Evolutionary conservation across 2,329 filamentous ascomycete species (phyloP).

Genomic region (Cercospora nicotianae): DNA sequence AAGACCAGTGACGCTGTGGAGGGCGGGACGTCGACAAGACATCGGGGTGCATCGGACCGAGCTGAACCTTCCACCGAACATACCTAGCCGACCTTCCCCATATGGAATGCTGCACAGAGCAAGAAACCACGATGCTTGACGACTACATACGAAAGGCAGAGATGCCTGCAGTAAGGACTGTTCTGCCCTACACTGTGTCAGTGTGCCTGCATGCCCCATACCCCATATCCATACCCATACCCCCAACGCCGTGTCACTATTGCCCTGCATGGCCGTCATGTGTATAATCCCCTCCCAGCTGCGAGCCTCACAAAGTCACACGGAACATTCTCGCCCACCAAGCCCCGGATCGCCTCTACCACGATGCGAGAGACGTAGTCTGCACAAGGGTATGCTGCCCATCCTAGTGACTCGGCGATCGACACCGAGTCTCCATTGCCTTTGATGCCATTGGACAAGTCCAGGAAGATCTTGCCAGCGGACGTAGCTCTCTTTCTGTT

Average conservation of each 20-base stretch:
- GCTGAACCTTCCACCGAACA: neutral
- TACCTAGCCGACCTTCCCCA: conserved; percentile 1
- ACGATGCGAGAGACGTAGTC: conserved; percentile 83
- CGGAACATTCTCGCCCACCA: conserved; percentile 78
- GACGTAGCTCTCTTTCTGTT: conserved; percentile 38
- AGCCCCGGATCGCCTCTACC: conserved; percentile 73
- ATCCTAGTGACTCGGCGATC: conserved; percentile 72
- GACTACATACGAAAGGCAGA: neutral
- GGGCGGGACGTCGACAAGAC: neutral
- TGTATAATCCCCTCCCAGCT: conserved; percentile 56
- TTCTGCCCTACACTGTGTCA: neutral
- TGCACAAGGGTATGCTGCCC: conserved; percentile 74
- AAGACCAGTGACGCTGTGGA: neutral
- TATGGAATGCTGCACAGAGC: neutral
- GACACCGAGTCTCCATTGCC: conserved; percentile 67
- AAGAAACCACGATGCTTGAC: neutral
- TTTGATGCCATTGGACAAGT: conserved; percentile 65
- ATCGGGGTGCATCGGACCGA: conserved; percentile 1
- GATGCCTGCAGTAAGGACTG: neutral
- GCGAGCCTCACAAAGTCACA: conserved; percentile 84
- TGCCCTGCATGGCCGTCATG: conserved; percentile 32
- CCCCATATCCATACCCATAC: neutral
- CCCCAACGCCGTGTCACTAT: conserved; percentile 4
- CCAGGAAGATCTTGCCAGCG: conserved; percentile 70
- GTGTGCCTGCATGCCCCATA: neutral